phyloP scores from a whole-genome alignment of 192 early-diverging fungal genomes.

The Endogone sp. region DNA sequence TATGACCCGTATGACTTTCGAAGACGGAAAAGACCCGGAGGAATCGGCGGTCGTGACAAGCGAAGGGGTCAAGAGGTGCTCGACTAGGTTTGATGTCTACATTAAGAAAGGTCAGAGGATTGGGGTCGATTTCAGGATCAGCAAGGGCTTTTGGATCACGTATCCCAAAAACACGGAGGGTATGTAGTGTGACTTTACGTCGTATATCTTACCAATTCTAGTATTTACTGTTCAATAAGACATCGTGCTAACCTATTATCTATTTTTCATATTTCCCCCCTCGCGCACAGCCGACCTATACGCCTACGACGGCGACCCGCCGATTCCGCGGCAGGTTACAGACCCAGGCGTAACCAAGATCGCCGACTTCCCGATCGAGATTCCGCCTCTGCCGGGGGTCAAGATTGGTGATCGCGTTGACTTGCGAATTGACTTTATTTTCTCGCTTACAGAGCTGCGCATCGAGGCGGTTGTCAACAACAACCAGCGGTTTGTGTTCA shows the following conservation, averaged over 20 bases:
- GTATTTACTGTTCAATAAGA: no score
- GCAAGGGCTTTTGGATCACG: conserved; percentile 33
- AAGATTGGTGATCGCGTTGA: conserved; percentile 36
- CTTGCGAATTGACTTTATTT: conserved; percentile 23
- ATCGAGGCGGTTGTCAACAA: conserved; percentile 18
- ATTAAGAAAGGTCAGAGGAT: conserved; percentile 33
- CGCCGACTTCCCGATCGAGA: conserved; percentile 40
- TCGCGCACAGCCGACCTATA: conserved; percentile 27
- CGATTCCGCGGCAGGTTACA: conserved; percentile 36
- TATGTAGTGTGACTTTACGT: conserved; percentile 13
- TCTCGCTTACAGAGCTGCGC: conserved; percentile 18
- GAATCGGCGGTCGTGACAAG: conserved; percentile 29
- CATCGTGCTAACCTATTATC: no score
- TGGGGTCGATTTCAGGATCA: conserved; percentile 26
- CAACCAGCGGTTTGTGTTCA: conserved; percentile 8
- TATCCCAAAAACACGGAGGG: conserved; percentile 35
- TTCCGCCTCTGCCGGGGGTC: conserved; percentile 31
- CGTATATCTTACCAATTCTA: no score
- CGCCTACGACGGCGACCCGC: conserved; percentile 26
- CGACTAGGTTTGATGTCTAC: conserved; percentile 34
- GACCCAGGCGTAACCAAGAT: conserved; percentile 37
- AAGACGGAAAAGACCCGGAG: conserved; percentile 36
- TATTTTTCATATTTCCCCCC: no score
- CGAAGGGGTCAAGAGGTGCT: conserved; percentile 36
- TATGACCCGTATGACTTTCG: conserved; percentile 35